Conservation (phyloP, 2,329 filamentous ascomycete genomes). For the Chalara sp. region DNA sequence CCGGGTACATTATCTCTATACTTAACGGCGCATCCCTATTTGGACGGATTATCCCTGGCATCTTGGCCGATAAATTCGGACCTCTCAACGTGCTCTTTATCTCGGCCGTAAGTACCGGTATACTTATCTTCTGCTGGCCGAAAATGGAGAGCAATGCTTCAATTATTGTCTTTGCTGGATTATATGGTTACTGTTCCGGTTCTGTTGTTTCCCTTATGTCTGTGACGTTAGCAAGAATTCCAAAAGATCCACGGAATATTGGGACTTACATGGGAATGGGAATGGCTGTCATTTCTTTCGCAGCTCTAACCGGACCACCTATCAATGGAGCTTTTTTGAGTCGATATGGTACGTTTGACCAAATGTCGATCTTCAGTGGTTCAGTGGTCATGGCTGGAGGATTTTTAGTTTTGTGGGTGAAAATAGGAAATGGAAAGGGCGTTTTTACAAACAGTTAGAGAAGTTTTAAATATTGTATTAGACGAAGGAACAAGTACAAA, state of each 20-base stretch:
- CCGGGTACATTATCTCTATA: slow-evolving; percentile 4
- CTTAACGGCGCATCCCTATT: slow-evolving; percentile 25
- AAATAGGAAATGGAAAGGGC: no score
- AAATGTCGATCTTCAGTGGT: slow-evolving; percentile 20
- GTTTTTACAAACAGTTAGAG: no score
- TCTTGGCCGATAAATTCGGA: slow-evolving; percentile 28
- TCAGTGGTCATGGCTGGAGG: slow-evolving; percentile 17
- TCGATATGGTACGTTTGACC: slow-evolving; percentile 36
- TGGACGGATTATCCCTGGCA: slow-evolving; percentile 29
- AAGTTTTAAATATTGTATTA: no score
- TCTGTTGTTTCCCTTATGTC: slow-evolving; percentile 25
- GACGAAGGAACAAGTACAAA: no score
- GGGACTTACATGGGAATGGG: slow-evolving; percentile 62
- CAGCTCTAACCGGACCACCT: slow-evolving; percentile 58
- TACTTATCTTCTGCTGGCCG: slow-evolving; percentile 16
- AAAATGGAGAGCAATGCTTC: slow-evolving; percentile 1
- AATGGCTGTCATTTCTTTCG: slow-evolving; percentile 56
- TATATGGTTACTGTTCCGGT: slow-evolving; percentile 16
- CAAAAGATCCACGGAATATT: slow-evolving; percentile 59
- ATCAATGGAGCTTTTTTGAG: slow-evolving; percentile 57
- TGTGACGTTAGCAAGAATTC: slow-evolving; percentile 27
- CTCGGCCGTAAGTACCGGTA: slow-evolving; percentile 20
- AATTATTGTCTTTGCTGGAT: slow-evolving; percentile 5
- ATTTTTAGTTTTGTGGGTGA: slow-evolving; percentile 4
- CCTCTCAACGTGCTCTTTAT: slow-evolving; percentile 24